phyloP scores from a whole-genome alignment of 2,329 filamentous ascomycete species.

The Pseudocercospora musae region DNA sequence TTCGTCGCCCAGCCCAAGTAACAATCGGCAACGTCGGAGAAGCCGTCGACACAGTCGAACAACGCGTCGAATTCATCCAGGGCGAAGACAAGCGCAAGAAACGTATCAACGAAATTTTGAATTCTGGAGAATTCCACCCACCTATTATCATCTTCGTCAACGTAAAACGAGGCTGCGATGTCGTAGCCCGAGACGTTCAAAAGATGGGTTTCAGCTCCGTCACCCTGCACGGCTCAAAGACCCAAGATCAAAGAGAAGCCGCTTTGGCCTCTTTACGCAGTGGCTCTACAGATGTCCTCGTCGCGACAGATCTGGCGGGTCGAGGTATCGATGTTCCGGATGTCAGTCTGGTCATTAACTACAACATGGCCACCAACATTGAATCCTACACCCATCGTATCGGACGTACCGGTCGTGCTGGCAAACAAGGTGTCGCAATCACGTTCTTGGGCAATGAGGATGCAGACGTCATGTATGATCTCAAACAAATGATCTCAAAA shows the following conservation, averaged over 20 bases:
- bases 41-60: conserved; percentile 95
- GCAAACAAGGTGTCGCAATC: conserved; percentile 92
- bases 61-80: conserved; percentile 85
- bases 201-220: conserved; percentile 86
- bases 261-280: conserved; percentile 80
- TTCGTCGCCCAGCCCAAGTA: conserved; percentile 86
- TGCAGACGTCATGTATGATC: conserved; percentile 79
- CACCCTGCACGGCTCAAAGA: conserved; percentile 92
- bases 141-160: conserved; percentile 99
- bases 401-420: conserved; percentile 93
- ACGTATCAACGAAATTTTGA: conserved; percentile 84
- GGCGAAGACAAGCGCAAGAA: conserved; percentile 97
- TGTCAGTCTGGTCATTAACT: conserved; percentile 92
- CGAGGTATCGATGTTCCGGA: conserved; percentile 97
- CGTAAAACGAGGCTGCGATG: conserved; percentile 98
- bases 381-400: conserved; percentile 96
- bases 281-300: conserved; percentile 79
- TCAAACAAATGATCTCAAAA: conserved; percentile 94
- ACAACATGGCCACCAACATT: conserved; percentile 94
- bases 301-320: conserved; percentile 92
- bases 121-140: conserved; percentile 72
- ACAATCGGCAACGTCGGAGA: conserved; percentile 93
- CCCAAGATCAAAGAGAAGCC: conserved; percentile 94
- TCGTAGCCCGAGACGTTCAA: conserved; percentile 89
- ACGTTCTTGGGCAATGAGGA: conserved; percentile 94